Percentiles rank a stretch among this genome's conserved stretches.
These are phyloP conservation scores for Apiotrichum akiyoshidainum DNA, from an alignment of 1,284 basidiomycete genomes.

Conservation along the genomic window DNA sequence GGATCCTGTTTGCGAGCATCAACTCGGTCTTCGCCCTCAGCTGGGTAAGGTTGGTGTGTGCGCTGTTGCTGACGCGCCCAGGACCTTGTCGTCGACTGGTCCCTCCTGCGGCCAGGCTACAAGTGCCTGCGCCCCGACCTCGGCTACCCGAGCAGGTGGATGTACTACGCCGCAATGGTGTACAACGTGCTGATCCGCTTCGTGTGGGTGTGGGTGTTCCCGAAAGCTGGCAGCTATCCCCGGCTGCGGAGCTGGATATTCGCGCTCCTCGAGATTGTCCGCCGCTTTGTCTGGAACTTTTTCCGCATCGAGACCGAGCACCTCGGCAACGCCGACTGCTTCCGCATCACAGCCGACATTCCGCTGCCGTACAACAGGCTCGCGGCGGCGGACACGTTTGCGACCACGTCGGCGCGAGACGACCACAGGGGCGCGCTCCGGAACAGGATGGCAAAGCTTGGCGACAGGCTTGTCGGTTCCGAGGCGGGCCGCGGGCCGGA, in stretches of 20 bases:
- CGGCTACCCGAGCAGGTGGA: slow-evolving; percentile 59
- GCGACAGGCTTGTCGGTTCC: not conserved
- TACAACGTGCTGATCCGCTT: slow-evolving; percentile 74
- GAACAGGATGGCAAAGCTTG: not conserved
- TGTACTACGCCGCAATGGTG: slow-evolving; percentile 55
- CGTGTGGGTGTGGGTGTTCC: slow-evolving; percentile 76
- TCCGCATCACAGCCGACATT: slow-evolving; percentile 33
- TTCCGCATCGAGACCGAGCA: slow-evolving; percentile 51
- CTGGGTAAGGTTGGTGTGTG: slow-evolving; percentile 69
- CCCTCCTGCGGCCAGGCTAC: slow-evolving; percentile 64
- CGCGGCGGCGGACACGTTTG: not conserved
- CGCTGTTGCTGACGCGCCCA: slow-evolving; percentile 7
- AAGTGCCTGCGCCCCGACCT: slow-evolving; percentile 72
- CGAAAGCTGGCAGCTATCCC: slow-evolving; percentile 55
- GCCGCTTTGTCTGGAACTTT: slow-evolving; percentile 89
- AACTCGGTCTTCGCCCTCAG: slow-evolving; percentile 67
- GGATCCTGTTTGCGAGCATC: slow-evolving; percentile 61
- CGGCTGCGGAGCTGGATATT: slow-evolving; percentile 66
- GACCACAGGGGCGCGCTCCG: not conserved
- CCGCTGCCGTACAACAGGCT: slow-evolving; percentile 35
- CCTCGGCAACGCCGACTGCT: slow-evolving; percentile 42
- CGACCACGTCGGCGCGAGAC: not conserved
- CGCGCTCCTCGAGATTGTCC: slow-evolving; percentile 70
- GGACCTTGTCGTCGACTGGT: slow-evolving; percentile 58
- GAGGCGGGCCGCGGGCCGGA: slow-evolving; percentile 34